These are phyloP conservation scores for Cercophora sp. DNA, from an alignment of 495 filamentous ascomycete genomes.

Conservation along the genomic window DNA sequence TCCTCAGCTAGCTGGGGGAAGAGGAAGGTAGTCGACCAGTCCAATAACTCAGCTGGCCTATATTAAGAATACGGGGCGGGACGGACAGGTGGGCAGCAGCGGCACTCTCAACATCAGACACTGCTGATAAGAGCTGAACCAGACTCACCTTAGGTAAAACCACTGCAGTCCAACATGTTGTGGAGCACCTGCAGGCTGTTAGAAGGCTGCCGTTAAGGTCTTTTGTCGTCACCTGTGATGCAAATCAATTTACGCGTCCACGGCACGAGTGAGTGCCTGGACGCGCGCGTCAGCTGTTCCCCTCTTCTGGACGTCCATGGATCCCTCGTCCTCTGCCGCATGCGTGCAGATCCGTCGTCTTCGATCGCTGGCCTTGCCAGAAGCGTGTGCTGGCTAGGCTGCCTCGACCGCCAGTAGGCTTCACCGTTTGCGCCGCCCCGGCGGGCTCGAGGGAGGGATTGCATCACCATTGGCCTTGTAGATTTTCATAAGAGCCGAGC, in stretches of 20 bases:
- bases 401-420: background rate
- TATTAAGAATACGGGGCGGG: slow-evolving; percentile 9
- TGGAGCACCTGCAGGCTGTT: too few relatives aligned
- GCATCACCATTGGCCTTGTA: slow-evolving; percentile 36
- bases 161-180: too few relatives aligned
- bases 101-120: slow-evolving; percentile 8
- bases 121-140: background rate
- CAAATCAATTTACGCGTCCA: slow-evolving; percentile 7
- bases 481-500: slow-evolving; percentile 41
- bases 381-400: background rate
- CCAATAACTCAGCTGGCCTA: slow-evolving; percentile 5
- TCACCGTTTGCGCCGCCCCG: slow-evolving; percentile 7
- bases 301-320: too few relatives aligned
- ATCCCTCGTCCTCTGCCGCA: background rate
- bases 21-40: too few relatives aligned
- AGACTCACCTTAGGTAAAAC: background rate
- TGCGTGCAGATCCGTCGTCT: slow-evolving; percentile 5
- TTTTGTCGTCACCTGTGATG: background rate
- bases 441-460: slow-evolving; percentile 24
- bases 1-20: too few relatives aligned
- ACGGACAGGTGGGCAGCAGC: too few relatives aligned
- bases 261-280: background rate
- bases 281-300: background rate
- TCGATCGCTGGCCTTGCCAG: background rate
- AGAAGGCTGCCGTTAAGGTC: background rate